phyloP scores from a whole-genome alignment of 2,329 filamentous ascomycete species.

The Fusarium albidum region DNA sequence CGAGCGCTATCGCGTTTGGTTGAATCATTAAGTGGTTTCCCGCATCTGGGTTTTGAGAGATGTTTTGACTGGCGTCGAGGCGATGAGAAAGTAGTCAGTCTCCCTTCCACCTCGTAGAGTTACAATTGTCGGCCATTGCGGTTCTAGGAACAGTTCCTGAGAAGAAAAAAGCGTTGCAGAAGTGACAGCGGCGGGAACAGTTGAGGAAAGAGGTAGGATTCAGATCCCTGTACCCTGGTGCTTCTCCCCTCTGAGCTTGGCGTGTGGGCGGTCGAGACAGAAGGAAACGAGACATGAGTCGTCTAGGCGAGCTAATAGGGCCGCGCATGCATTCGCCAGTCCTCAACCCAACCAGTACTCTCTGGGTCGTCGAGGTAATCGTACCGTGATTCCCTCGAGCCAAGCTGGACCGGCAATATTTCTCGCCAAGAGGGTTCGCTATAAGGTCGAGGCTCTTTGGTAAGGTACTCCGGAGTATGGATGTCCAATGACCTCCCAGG shows the following conservation, averaged over 20 bases:
- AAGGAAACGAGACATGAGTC: conserved; percentile 28
- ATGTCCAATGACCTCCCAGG: conserved; percentile 13
- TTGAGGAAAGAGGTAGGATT: conserved; percentile 37
- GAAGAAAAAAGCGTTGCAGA: conserved; percentile 23
- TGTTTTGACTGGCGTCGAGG: conserved; percentile 1
- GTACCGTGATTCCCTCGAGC: conserved; percentile 16
- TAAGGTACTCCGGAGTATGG: conserved; percentile 12
- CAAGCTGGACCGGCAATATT: conserved; percentile 11
- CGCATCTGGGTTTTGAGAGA: background rate
- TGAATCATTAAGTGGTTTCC: background rate
- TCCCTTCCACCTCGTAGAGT: conserved; percentile 21
- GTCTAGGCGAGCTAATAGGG: conserved; percentile 22
- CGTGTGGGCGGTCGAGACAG: conserved; percentile 29
- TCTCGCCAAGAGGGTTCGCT: conserved; percentile 26
- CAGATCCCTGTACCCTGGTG: conserved; percentile 37
- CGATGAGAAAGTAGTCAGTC: conserved; percentile 7
- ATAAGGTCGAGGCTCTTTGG: conserved; percentile 11
- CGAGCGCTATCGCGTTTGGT: conserved; percentile 4
- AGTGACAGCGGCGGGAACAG: conserved; percentile 28
- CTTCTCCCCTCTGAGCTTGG: conserved; percentile 31
- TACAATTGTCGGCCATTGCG: conserved; percentile 18
- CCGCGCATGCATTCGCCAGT: conserved; percentile 20
- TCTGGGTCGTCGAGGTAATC: conserved; percentile 23
- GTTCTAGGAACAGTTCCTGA: conserved; percentile 16
- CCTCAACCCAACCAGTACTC: conserved; percentile 10